Conservation (phyloP, 2,329 filamentous ascomycete species). For the Ceratocystis cacaofunesta region DNA sequence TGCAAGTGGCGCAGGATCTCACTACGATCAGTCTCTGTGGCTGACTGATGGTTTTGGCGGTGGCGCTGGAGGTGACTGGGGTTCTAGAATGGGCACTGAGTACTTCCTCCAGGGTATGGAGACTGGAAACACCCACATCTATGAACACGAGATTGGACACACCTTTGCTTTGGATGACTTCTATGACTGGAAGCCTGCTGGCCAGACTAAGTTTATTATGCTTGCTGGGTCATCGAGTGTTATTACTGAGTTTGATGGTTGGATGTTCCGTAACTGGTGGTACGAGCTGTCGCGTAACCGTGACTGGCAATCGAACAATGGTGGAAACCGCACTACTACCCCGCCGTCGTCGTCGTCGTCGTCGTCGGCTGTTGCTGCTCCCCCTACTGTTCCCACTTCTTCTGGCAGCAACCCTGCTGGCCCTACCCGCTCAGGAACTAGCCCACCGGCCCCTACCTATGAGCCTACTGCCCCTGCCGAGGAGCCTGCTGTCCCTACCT, state of each 20-base stretch:
- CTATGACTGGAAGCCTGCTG: slow-evolving; percentile 31
- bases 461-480: not conserved
- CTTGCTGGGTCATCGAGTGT: slow-evolving; percentile 28
- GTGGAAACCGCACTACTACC: not conserved
- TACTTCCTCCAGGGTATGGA: slow-evolving; percentile 29
- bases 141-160: slow-evolving; percentile 33
- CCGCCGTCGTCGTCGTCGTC: not conserved
- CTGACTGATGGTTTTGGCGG: slow-evolving; percentile 32
- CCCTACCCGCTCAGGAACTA: not conserved
- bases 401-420: not conserved
- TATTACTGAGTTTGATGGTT: slow-evolving; percentile 35
- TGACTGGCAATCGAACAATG: slow-evolving; percentile 20
- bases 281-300: slow-evolving; percentile 24
- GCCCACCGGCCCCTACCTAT: not conserved
- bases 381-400: not conserved
- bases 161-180: slow-evolving; percentile 30
- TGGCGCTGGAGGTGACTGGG: slow-evolving; percentile 34
- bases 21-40: slow-evolving; percentile 34
- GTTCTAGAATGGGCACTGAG: slow-evolving; percentile 30
- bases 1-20: slow-evolving; percentile 25
- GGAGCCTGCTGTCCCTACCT: too few relatives aligned
- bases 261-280: slow-evolving; percentile 37
- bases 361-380: not conserved
- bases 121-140: slow-evolving; percentile 29
- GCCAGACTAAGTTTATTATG: slow-evolving; percentile 32